Percentiles rank a stretch among this genome's conserved stretches.
Conservation (phyloP, 257 asterid genomes). For the Solanum neorickii region DNA sequence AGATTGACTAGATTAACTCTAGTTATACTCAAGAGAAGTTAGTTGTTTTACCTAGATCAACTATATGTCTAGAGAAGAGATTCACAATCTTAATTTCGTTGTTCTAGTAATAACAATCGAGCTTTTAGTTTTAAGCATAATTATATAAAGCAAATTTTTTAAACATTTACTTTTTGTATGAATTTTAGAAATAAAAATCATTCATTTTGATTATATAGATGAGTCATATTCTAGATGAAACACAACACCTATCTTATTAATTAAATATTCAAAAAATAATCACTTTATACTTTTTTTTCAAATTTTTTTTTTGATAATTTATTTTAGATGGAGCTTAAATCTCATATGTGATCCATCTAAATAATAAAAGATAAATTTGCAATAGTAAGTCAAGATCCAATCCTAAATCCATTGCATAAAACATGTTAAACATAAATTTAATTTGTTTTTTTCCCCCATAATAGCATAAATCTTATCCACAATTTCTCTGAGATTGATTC, state of each 20-base stretch:
- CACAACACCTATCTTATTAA: too few species aligned
- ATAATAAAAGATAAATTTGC: not conserved
- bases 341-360: not conserved
- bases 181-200: too few species aligned
- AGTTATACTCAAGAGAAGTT: too few species aligned
- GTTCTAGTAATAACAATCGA: not conserved
- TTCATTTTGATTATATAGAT: too few species aligned
- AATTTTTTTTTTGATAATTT: too few species aligned
- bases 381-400: not conserved
- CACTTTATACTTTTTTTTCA: too few species aligned
- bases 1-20: too few species aligned
- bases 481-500: constrained; percentile 4
- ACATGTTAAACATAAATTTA: not conserved
- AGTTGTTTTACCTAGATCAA: not conserved
- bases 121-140: not conserved
- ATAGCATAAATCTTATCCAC: constrained; percentile 17
- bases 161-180: not conserved
- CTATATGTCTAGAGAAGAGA: not conserved
- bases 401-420: not conserved
- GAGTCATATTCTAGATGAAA: too few species aligned
- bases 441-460: not conserved
- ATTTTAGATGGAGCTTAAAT: not conserved
- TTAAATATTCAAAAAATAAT: too few species aligned
- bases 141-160: too few species aligned
- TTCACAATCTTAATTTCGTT: not conserved